phyloP scores from a whole-genome alignment of 1,139 yeast species.

The Blastobotrys indianensis region DNA sequence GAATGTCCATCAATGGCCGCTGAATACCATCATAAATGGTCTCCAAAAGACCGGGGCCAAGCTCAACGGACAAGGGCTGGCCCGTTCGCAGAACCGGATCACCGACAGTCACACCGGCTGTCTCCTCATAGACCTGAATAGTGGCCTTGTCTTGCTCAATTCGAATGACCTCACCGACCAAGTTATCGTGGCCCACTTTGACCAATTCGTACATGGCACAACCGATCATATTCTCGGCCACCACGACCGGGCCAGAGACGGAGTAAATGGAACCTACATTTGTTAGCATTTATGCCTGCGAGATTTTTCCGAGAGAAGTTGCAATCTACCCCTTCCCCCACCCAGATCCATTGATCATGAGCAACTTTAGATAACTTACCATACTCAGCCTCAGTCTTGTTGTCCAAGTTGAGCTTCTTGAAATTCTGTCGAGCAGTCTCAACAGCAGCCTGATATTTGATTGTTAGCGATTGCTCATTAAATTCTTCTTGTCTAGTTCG shows the following conservation, averaged over 20 bases:
- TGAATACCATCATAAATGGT: slow-evolving; percentile 99
- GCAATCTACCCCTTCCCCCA: too few species aligned
- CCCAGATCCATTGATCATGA: too few species aligned
- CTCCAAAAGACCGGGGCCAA: slow-evolving; percentile 99
- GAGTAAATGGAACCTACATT: slow-evolving; percentile 57
- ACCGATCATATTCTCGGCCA: slow-evolving; percentile 98
- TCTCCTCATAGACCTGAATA: slow-evolving; percentile 97
- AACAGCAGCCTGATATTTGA: slow-evolving; percentile 72
- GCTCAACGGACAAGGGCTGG: slow-evolving; percentile 93
- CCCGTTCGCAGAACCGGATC: slow-evolving; percentile 98
- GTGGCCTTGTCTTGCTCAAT: slow-evolving; percentile 95
- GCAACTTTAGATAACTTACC: slow-evolving; percentile 57
- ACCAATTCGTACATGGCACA: slow-evolving; percentile 98
- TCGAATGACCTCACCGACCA: slow-evolving; percentile 98
- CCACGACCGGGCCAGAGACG: slow-evolving; percentile 95
- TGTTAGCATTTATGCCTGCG: too few species aligned
- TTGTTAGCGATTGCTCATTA: slow-evolving; percentile 1
- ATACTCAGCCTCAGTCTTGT: slow-evolving; percentile 64
- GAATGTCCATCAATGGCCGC: slow-evolving; percentile 92
- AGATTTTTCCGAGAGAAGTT: too few species aligned
- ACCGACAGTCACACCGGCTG: slow-evolving; percentile 98
- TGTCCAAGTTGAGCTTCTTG: slow-evolving; percentile 78
- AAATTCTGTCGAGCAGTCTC: slow-evolving; percentile 96
- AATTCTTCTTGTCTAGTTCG: too few species aligned
- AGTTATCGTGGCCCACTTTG: slow-evolving; percentile 92